phyloP scores from a whole-genome alignment of 805 yeast species.

The Candida incommunis region DNA sequence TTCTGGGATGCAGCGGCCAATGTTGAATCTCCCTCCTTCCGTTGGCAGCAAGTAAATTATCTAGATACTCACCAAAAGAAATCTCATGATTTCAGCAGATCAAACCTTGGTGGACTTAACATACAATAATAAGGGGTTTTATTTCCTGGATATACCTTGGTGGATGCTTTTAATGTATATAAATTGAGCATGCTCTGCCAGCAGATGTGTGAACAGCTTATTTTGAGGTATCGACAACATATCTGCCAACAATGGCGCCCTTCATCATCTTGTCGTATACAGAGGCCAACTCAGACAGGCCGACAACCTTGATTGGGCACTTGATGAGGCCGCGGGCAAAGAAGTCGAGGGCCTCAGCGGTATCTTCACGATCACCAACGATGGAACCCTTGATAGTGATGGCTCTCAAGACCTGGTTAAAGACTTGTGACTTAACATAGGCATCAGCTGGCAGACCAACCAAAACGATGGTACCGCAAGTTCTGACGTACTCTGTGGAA shows the following conservation, averaged over 20 bases:
- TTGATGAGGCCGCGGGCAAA: conserved; percentile 56
- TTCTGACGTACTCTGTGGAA: conserved; percentile 35
- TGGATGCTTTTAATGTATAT: too few species aligned
- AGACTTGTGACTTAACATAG: conserved; percentile 42
- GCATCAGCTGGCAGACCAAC: conserved; percentile 56
- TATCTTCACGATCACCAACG: conserved; percentile 49
- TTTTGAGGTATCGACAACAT: conserved; percentile 48
- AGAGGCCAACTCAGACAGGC: neutral
- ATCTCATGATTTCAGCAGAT: too few species aligned
- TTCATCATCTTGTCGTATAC: conserved; percentile 67
- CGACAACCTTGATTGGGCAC: conserved; percentile 38
- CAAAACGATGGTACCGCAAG: conserved; percentile 43
- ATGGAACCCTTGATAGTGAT: conserved; percentile 42
- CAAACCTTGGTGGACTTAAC: too few species aligned
- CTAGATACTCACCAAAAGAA: too few species aligned
- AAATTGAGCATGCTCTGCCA: too few species aligned
- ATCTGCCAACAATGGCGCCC: conserved; percentile 79
- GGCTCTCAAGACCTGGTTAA: conserved; percentile 47
- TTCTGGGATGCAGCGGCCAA: too few species aligned
- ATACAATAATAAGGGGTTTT: too few species aligned
- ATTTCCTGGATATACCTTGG: too few species aligned
- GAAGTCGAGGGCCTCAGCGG: conserved; percentile 45
- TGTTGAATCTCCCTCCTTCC: too few species aligned
- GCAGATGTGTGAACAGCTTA: neutral
- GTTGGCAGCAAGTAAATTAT: too few species aligned